Conservation (phyloP, 305 asterid genomes). For the Fraxinus dipetala region DNA sequence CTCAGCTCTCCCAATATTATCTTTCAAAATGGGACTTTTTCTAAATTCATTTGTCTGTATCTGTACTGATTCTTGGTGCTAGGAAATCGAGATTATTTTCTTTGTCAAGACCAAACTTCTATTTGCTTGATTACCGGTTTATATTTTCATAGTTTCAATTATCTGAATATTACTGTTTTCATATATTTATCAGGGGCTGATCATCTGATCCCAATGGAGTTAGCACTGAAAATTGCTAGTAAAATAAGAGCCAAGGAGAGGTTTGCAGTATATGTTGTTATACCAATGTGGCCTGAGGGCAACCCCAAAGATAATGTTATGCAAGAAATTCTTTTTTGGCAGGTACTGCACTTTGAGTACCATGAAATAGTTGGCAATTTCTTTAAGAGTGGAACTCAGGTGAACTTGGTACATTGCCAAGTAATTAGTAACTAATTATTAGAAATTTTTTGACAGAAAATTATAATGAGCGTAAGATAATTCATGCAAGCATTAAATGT, state of each 20-base stretch:
- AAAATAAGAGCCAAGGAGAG: slow-evolving; percentile 76
- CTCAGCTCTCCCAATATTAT: not conserved
- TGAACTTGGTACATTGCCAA: not conserved
- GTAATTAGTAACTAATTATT: not conserved
- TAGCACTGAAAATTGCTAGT: slow-evolving; percentile 69
- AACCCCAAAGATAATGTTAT: slow-evolving; percentile 62
- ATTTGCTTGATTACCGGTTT: slow-evolving; percentile 12
- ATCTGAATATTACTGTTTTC: slow-evolving; percentile 14
- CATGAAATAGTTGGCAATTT: slow-evolving; percentile 15
- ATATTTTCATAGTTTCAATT: not conserved
- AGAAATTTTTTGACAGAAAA: not conserved
- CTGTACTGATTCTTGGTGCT: not conserved
- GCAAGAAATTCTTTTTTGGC: slow-evolving; percentile 97
- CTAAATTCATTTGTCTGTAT: not conserved
- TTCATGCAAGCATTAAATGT: not conserved
- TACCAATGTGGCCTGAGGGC: slow-evolving; percentile 99
- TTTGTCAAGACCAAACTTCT: slow-evolving; percentile 13
- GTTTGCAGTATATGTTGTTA: slow-evolving; percentile 66
- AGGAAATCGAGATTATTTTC: not conserved
- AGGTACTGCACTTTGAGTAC: slow-evolving; percentile 39
- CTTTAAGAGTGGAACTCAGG: slow-evolving; percentile 1
- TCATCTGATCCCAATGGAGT: slow-evolving; percentile 79
- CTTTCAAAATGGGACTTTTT: not conserved
- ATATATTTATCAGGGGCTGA: slow-evolving; percentile 66
- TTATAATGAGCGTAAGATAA: not conserved